These are phyloP conservation scores for Cytospora paraplurivora DNA, from an alignment of 2,329 filamentous ascomycete species.

Conservation along the genomic window DNA sequence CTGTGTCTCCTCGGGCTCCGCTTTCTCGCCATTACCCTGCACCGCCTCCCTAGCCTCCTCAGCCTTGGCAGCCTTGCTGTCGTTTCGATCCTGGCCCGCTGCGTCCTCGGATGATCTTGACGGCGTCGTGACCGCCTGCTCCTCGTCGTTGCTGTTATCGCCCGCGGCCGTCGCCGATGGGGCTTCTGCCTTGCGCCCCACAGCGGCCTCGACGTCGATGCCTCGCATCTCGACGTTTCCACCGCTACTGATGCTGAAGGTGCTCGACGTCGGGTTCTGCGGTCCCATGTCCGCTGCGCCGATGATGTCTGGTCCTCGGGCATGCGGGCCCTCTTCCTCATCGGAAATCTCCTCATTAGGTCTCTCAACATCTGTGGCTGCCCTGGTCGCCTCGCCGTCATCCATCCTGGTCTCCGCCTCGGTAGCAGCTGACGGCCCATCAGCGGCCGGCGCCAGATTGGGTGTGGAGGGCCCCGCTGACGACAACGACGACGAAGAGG, in stretches of 20 bases:
- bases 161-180: constrained; percentile 28
- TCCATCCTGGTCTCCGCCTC: constrained; percentile 30
- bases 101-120: constrained; percentile 1
- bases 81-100: background rate
- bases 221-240: constrained; percentile 52
- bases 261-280: constrained; percentile 53
- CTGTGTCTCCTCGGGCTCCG: constrained; percentile 13
- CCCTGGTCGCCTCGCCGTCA: constrained; percentile 33
- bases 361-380: constrained; percentile 33
- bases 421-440: constrained; percentile 24
- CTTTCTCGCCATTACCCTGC: constrained; percentile 37
- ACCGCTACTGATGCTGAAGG: constrained; percentile 41
- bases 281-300: constrained; percentile 86
- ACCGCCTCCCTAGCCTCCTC: constrained; percentile 35
- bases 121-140: constrained; percentile 27
- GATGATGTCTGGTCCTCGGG: constrained; percentile 80
- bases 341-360: constrained; percentile 48
- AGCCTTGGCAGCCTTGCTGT: constrained; percentile 9
- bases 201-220: constrained; percentile 63
- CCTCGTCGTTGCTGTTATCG: constrained; percentile 29
- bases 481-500: constrained; percentile 31
- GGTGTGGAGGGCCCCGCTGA: background rate
- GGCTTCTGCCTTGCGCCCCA: constrained; percentile 52
- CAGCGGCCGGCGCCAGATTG: constrained; percentile 14
- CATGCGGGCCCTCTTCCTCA: constrained; percentile 72